Conservation (phyloP, 2,329 filamentous ascomycete species). For the Neonectria sp. region DNA sequence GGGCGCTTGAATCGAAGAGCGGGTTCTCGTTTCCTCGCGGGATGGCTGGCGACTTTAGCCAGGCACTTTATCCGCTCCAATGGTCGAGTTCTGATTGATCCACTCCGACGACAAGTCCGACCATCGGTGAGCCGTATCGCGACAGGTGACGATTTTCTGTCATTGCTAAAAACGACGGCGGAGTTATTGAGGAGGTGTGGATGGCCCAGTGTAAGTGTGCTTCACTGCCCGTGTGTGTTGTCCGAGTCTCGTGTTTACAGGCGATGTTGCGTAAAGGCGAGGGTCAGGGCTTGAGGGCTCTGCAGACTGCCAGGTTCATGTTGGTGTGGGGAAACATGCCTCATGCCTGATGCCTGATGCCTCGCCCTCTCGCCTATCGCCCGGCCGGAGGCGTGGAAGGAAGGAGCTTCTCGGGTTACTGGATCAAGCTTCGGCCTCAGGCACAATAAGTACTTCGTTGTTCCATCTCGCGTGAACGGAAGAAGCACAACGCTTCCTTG, state of each 20-base stretch:
- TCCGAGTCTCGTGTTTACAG: constrained; percentile 6
- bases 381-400: constrained; percentile 23
- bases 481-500: neutral
- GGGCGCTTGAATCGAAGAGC: constrained; percentile 26
- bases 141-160: neutral
- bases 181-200: constrained; percentile 16
- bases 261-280: constrained; percentile 24
- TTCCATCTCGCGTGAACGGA: neutral
- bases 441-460: neutral
- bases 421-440: constrained; percentile 3
- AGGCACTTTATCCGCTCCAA: constrained; percentile 36
- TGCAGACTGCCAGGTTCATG: constrained; percentile 12
- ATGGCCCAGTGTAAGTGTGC: constrained; percentile 7
- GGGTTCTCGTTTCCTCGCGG: constrained; percentile 2
- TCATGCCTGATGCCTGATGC: neutral
- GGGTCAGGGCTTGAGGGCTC: neutral
- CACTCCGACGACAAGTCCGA: constrained; percentile 15
- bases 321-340: constrained; percentile 24
- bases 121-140: constrained; percentile 3
- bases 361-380: neutral
- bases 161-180: neutral
- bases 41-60: constrained; percentile 26
- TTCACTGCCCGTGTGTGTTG: constrained; percentile 9
- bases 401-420: constrained; percentile 13
- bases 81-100: constrained; percentile 11